Evolutionary conservation across 2,329 filamentous ascomycete genomes (phyloP), one percentile per base, ranked within the genome.

Genomic region (Pseudogymnoascus sp.): DNA sequence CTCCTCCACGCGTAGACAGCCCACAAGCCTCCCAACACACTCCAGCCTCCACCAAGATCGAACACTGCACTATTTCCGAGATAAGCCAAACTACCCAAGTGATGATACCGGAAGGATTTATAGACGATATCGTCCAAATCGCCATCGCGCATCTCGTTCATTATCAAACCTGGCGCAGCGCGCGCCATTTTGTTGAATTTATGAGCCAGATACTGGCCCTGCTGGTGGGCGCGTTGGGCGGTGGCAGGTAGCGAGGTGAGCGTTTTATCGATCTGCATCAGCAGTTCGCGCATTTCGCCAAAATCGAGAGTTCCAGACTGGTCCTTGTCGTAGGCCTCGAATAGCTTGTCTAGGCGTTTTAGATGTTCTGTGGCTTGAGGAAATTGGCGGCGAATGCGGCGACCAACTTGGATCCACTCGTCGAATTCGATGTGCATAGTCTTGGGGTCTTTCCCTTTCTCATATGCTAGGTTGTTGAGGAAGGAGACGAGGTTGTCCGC

Each of bases 21-120:
- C 80, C 95, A 81, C 48, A 99, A 74, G 0, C 94, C 94, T 57
- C 94, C 94, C 1, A 84, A 84, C 61, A 94, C 75, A 67, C 80
- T 92, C 77, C 87, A 81, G 0, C 90, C 92, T 41, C 86, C 82
- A 6, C 83, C 83, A 59, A 94, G 83, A 71, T 99, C 94, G 68
- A 99, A 99, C 38, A 99, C 86, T 3, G 94, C 94, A 6, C 91
- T 92, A 72, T 99, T 99, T 45, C 95, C 95, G 65, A 99, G 85
- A 69, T 99, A 99, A 5, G 95, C 94, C 67, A 99, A 75, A 66
- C 85, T 94, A 19, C 95, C 94, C 19, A 99, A 80, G 71, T 99
- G 92, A 68, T 80, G 86, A 74, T 99, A 99, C 72, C 95, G 88
- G 70, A 99, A 99, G 0, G 94, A 89, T 73, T 89, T 92, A 78